Percentiles rank a stretch among this genome's conserved stretches.
Evolutionary conservation across 805 yeast species (phyloP).

Genomic region (Lachancea lanzarotensis): DNA sequence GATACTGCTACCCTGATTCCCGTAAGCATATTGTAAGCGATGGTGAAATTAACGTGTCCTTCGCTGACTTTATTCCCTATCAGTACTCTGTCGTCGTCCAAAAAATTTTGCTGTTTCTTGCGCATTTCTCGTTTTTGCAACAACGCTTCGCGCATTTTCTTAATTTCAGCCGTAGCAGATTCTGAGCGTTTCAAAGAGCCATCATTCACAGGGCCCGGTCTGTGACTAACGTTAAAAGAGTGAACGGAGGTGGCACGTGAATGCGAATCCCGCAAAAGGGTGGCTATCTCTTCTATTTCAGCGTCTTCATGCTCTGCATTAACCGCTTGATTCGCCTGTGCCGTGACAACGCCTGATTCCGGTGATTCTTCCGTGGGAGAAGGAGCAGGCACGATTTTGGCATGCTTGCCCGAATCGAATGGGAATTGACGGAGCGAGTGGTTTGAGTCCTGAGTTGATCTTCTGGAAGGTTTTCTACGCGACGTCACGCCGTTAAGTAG

Average conservation of each 20-base stretch:
- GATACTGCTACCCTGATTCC: constrained; percentile 96
- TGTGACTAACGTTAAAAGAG: constrained; percentile 11
- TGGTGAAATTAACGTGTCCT: constrained; percentile 87
- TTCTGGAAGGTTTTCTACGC: constrained; percentile 16
- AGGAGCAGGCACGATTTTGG: constrained; percentile 29
- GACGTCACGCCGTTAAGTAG: constrained; percentile 30
- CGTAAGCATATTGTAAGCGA: constrained; percentile 95
- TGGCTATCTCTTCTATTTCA: background rate
- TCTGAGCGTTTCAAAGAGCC: constrained; percentile 30
- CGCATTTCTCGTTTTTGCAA: constrained; percentile 39
- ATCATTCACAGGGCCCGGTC: constrained; percentile 15
- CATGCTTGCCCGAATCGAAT: constrained; percentile 32
- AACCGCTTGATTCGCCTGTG: background rate
- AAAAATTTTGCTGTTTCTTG: constrained; percentile 36
- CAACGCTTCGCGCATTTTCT: constrained; percentile 45
- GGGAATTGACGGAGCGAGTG: constrained; percentile 22
- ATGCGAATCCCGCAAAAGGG: constrained; percentile 1
- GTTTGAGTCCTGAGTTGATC: constrained; percentile 21
- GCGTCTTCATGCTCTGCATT: background rate
- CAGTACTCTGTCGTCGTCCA: constrained; percentile 47
- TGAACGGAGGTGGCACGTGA: constrained; percentile 9
- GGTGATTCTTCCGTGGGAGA: constrained; percentile 8
- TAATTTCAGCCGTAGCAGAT: constrained; percentile 39
- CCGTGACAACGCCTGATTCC: background rate
- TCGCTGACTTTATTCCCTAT: constrained; percentile 82